These are phyloP conservation scores for Paraglomus occultum DNA, from an alignment of 192 early-diverging fungal species.

Conservation along the genomic window DNA sequence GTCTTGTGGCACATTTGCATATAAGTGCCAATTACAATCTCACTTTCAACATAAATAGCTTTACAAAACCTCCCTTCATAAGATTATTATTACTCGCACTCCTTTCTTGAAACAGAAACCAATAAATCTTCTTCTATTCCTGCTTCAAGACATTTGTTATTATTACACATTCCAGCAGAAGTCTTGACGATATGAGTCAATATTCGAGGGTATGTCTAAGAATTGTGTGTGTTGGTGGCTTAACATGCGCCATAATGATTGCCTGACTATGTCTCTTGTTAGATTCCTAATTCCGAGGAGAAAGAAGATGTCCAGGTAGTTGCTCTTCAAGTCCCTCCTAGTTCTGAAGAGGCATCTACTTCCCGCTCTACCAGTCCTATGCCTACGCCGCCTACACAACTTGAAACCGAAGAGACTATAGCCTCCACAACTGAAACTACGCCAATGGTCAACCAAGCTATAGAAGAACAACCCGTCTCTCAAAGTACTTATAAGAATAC, in stretches of 20 bases:
- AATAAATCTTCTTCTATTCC: too few relatives aligned
- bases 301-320: constrained; percentile 19
- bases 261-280: background rate
- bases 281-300: constrained; percentile 5
- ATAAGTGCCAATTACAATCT: too few relatives aligned
- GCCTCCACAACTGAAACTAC: background rate
- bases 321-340: constrained; percentile 16
- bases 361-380: constrained; percentile 10
- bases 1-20: too few relatives aligned
- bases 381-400: background rate
- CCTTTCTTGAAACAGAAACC: too few relatives aligned
- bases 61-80: too few relatives aligned
- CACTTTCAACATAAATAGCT: too few relatives aligned
- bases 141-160: too few relatives aligned
- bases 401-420: constrained; percentile 14
- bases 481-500: background rate
- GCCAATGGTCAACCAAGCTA: constrained; percentile 13
- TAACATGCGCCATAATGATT: background rate
- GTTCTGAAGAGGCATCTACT: background rate
- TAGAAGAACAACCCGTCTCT: background rate
- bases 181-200: constrained; percentile 9
- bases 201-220: constrained; percentile 17
- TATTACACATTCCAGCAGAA: too few relatives aligned
- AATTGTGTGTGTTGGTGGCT: background rate
- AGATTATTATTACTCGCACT: too few relatives aligned